Evolutionary conservation across 1,139 yeast species (phyloP), one percentile per base, ranked within the genome.

Genomic region (Pichia sorboxylosa): DNA sequence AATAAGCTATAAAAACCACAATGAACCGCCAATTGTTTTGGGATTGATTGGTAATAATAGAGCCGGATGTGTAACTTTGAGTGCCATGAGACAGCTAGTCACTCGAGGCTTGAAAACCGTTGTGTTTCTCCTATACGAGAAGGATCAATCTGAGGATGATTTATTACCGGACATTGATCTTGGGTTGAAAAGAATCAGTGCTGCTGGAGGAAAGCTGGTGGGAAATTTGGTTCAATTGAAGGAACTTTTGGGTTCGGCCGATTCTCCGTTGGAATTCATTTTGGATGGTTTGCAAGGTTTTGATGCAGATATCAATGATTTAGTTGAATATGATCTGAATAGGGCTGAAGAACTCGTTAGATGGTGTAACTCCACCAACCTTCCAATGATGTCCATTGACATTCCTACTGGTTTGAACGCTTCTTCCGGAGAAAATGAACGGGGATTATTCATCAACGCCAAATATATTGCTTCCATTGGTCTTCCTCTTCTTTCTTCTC

Each of bases 391-490:
- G 61, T 79, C 94, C 0, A 54, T 85, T 18, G 94, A 84, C 47
- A 70, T 82, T 22, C 92, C 94, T 3, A 69, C 87, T 0, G 95
- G 95, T 6, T 63, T 81, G 27, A 94, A 84, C 48, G 79, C 92
- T 7, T 83, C 93, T 4, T 75, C 92, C 0, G 95, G 94, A 7
- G 65, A 75, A 5, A 40, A 45, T 5, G 55, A 51, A 19, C 45
- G 39, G n/a, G 23, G 30, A 1, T 43, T 37, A 21, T 43, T 64
- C 30, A 23, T 34, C 6, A 46, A 63, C 17, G 57, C 73, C 44
- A 61, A 59, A 36, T 71, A 73, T 64, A 66, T 83, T 33, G 66
- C 79, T 9, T 77, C 87, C 24, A 60, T 79, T 52, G 93, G 92
- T 2, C 59, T 84, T 44, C 93, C 94, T 3, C 56, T 81, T 32